Evolutionary conservation across 2,329 filamentous ascomycete genomes (phyloP).

Genomic region (Ceratocystis cubensis): DNA sequence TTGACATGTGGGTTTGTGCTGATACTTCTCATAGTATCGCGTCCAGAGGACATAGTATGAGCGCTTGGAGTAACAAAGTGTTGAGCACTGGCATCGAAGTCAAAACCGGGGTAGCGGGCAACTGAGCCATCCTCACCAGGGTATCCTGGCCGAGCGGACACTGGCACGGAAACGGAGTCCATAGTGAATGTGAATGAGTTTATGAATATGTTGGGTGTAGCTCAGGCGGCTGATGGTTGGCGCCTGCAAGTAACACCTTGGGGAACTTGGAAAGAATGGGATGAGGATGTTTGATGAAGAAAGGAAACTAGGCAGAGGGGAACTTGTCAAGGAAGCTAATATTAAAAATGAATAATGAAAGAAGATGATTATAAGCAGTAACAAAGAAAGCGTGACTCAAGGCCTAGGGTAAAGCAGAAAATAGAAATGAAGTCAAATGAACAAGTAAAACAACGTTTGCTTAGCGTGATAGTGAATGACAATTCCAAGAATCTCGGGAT

Average conservation of each 20-base stretch:
- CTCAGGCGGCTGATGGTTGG: not conserved
- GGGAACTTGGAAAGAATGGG: not conserved
- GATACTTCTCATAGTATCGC: conserved; percentile 13
- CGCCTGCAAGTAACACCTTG: not conserved
- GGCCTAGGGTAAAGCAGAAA: no score
- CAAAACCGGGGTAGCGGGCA: conserved; percentile 13
- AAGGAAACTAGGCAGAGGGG: not conserved
- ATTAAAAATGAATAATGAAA: conserved; percentile 6
- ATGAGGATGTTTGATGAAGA: conserved; percentile 6
- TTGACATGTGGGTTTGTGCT: conserved; percentile 7
- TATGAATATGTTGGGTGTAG: no score
- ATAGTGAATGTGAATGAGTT: not conserved
- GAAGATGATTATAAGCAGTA: not conserved
- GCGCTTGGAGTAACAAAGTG: conserved; percentile 35
- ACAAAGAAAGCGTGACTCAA: not conserved
- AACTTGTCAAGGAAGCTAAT: not conserved
- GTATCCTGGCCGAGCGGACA: conserved; percentile 11
- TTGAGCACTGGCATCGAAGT: conserved; percentile 27
- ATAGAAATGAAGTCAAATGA: not conserved
- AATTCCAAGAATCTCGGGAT: not conserved
- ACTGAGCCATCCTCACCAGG: conserved; percentile 7
- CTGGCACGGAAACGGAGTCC: conserved; percentile 15
- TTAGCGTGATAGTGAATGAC: not conserved
- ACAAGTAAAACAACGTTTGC: not conserved
- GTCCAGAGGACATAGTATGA: conserved; percentile 33